Evolutionary conservation across 1,284 basidiomycete species (phyloP).

Genomic region (Tremellales sp.): DNA sequence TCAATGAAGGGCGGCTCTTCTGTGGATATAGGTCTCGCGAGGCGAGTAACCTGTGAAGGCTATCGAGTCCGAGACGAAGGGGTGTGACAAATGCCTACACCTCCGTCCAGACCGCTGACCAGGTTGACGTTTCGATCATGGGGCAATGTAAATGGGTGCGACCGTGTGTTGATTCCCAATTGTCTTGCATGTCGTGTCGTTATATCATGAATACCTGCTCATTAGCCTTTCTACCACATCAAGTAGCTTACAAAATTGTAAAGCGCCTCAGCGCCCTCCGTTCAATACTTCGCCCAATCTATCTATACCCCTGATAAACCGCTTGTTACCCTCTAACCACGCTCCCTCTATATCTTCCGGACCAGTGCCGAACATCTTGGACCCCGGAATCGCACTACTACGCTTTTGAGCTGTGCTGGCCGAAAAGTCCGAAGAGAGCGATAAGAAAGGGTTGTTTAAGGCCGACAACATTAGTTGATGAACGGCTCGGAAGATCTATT

Average conservation of each 20-base stretch:
- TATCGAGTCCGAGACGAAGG: not conserved
- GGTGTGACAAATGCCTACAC: too few relatives aligned
- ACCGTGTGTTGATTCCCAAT: not conserved
- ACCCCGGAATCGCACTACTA: conserved; percentile 12
- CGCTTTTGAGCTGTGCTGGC: conserved; percentile 11
- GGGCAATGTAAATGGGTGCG: not conserved
- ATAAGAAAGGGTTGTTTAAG: conserved; percentile 42
- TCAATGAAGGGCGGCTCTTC: conserved; percentile 46
- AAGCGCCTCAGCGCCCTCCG: conserved; percentile 21
- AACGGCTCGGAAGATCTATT: conserved; percentile 44
- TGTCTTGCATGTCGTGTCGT: not conserved
- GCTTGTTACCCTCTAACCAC: conserved; percentile 28
- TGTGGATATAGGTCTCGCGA: conserved; percentile 14
- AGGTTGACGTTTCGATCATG: too few relatives aligned
- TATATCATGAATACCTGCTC: not conserved
- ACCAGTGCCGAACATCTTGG: conserved; percentile 30
- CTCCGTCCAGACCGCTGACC: too few relatives aligned
- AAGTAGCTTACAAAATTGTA: too few relatives aligned
- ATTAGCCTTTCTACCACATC: not conserved
- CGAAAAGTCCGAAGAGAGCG: conserved; percentile 27
- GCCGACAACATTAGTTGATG: conserved; percentile 42
- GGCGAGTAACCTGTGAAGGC: conserved; percentile 10
- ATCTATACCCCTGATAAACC: conserved; percentile 34
- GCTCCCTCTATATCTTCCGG: conserved; percentile 36
- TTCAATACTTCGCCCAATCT: conserved; percentile 36